Base-by-base conservation (phyloP, 2,329 filamentous ascomycete species). In the Lecanicillium sp. region DNA sequence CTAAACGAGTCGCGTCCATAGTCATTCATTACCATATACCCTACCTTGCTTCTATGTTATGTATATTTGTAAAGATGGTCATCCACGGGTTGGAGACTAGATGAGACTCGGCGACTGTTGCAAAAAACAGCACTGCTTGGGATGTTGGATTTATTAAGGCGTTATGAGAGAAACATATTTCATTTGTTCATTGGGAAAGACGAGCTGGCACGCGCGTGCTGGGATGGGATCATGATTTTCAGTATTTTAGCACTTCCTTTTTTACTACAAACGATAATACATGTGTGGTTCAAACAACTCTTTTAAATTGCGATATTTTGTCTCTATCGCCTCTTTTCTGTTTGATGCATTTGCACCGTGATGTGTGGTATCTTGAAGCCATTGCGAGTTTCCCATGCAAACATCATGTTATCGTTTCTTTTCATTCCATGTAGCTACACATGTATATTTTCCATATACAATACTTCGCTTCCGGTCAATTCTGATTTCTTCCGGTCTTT, bases 1-100 rank as follows among this genome's bases (percentile, higher is more conserved):
- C 65, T 97, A 87, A 77, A 75, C 65, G 54, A 41, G 27, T 39
- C 35, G 27, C 33, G 20, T 27, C 21, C 11, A 27, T 10, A 12
- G 27, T 4, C 38, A 61, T n/a, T n/a, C 51, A 51, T 52, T 44
- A 50, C 36, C 47, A 47, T 48, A 54, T 51, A 51, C 52, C 27
- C 50, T 48, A 30, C 24, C 26, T 32, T 11, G 49, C 47, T 47
- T 51, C 12, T 51, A 50, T 52, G 36, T 43, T 41, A 49, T 38
- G 38, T 48, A 43, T 52, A 45, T 50, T 26, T 41, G 40, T 38
- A 42, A 43, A 43, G 27, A 46, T 33, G 24, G 24, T 30, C 38
- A 24, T 50, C 48, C 48, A 47, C 43, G 38, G 50, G 47, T 12
- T 47, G 50, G 47, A 52, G 26, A 37, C 21, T 29, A 12, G 27